Base-by-base conservation (phyloP, 1,139 yeast genomes). In the Zygotorulaspora mrakii region DNA sequence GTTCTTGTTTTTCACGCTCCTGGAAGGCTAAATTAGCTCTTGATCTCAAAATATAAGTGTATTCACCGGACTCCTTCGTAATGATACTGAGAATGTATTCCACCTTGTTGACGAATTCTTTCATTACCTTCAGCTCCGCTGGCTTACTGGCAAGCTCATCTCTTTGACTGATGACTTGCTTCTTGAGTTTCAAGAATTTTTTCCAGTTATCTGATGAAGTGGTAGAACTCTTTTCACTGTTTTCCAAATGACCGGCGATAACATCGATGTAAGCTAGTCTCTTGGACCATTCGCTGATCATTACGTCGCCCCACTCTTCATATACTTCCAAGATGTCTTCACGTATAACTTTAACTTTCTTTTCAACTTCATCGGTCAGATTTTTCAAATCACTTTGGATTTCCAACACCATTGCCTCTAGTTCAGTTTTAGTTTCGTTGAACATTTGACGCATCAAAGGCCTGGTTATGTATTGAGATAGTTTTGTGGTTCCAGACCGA, bases 11-110 rank as follows among this genome's bases (percentile, higher is more conserved):
- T 59, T 83, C 89, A 50, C 94, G 76, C 45, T 69, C 67, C 64
- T 87, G 96, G 61, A 84, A 82, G 12, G 82, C 82, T 31, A 84
- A 65, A 56, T 88, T 89, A 13, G 95, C 94, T 59, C 80, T 76
- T 10, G 94, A 89, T 55, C 96, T 73, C 43, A 82, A 69, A 37
- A 85, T 74, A 43, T 79, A 77, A 51, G 86, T 66, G 57, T 79
- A 82, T 47, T 81, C 82, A 21, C 80, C 83, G 42, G 82, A 77
- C 57, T 88, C 96, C 45, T 77, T 73, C 23, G 77, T 66, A 42
- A 87, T 61, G 27, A 78, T 68, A 37, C 73, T 70, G 35, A 85
- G 67, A 43, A 86, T 84, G 48, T 70, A 68, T 50, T 79, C 80
- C 14, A 83, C 70, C 43, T 77, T 80, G 17, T 66, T 65, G 42